phyloP scores from a whole-genome alignment of 129 eudicot species.

The Solidago caesia region DNA sequence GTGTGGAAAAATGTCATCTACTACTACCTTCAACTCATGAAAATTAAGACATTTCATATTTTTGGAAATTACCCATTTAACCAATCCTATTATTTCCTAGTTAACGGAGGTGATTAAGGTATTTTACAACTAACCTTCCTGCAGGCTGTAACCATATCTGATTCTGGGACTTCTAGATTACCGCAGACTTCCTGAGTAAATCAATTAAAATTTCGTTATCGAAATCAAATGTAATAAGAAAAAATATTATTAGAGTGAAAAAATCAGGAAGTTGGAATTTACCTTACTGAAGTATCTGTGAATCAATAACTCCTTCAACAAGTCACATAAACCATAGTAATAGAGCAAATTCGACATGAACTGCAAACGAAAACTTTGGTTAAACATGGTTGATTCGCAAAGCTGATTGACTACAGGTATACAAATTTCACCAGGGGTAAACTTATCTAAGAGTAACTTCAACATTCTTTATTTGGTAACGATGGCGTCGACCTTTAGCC shows the following conservation, averaged over 20 bases:
- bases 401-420: constrained; percentile 1
- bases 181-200: constrained; percentile 79
- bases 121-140: constrained; percentile 65
- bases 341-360: constrained; percentile 79
- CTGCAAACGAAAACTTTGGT: constrained; percentile 38
- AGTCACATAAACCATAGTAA: constrained; percentile 69
- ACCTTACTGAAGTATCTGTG: constrained; percentile 94
- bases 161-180: constrained; percentile 69
- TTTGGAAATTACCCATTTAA: background rate
- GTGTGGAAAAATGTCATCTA: background rate
- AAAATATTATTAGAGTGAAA: background rate
- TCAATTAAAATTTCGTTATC: constrained; percentile 22
- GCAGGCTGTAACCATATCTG: constrained; percentile 87
- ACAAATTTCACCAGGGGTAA: background rate
- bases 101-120: background rate
- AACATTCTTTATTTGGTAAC: too few relatives aligned
- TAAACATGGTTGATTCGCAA: constrained; percentile 5
- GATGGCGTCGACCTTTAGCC: too few relatives aligned
- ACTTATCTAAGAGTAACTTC: background rate
- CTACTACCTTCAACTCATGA: background rate
- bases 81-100: background rate
- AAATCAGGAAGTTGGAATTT: constrained; percentile 12
- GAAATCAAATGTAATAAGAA: background rate
- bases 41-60: background rate
- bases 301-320: constrained; percentile 74